Evolutionary conservation across 2,329 filamentous ascomycete species (phyloP).

Genomic region (Penicillium psychrosexuale): DNA sequence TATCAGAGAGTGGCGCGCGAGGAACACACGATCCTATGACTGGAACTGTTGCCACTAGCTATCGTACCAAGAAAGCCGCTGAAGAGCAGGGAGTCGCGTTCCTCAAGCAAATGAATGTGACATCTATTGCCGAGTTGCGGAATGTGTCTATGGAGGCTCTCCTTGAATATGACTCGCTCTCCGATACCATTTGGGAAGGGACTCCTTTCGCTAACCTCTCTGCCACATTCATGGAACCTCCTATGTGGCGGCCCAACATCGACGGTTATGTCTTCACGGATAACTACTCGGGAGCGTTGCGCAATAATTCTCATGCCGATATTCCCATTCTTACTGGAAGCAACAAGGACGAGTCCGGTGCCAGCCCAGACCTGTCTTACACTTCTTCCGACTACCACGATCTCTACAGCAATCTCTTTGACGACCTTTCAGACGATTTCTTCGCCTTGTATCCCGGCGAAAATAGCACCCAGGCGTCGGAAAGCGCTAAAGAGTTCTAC

Average conservation of each 20-base stretch:
- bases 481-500: conserved; percentile 21
- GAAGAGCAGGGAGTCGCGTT: not conserved
- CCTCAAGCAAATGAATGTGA: no score
- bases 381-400: conserved; percentile 21
- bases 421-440: not conserved
- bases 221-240: not conserved
- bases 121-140: not conserved
- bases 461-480: conserved; percentile 10
- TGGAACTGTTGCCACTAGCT: conserved; percentile 9
- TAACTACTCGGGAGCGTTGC: no score
- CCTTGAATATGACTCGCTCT: not conserved
- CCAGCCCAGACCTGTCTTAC: conserved; percentile 12
- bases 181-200: not conserved
- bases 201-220: not conserved
- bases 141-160: not conserved
- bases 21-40: conserved; percentile 15
- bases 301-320: conserved; percentile 4
- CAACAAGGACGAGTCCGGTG: conserved; percentile 30
- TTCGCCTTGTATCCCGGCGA: conserved; percentile 15
- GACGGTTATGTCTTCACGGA: conserved; percentile 14
- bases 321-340: conserved; percentile 33
- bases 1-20: conserved; percentile 15
- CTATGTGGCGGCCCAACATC: conserved; percentile 6
- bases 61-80: not conserved
- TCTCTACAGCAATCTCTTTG: not conserved